Percentiles rank a stretch among this genome's conserved stretches.
These are phyloP conservation scores for Sugiyamaella marilandica DNA, from an alignment of 805 yeast species.

Conservation along the genomic window DNA sequence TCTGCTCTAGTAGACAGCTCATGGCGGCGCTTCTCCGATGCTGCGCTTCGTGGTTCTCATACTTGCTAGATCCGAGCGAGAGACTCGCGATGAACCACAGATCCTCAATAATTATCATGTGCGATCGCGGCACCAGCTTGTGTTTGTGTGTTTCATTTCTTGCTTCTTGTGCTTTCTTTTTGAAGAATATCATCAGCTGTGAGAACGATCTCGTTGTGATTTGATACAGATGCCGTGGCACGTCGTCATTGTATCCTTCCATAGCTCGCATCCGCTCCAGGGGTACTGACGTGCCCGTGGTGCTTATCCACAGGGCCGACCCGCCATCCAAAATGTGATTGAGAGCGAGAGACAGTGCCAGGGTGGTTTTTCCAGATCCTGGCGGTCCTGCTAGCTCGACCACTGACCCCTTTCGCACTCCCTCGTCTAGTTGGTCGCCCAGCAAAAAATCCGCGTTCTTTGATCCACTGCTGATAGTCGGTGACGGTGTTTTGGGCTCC, in stretches of 20 bases:
- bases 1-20: not conserved
- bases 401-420: conserved; percentile 12
- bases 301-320: conserved; percentile 23
- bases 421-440: conserved; percentile 2
- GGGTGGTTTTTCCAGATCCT: conserved; percentile 28
- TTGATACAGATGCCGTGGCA: conserved; percentile 6
- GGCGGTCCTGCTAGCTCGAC: conserved; percentile 30
- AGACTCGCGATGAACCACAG: not conserved
- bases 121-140: not conserved
- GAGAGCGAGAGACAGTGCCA: conserved; percentile 19
- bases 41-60: not conserved
- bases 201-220: conserved; percentile 10
- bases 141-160: not conserved
- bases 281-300: conserved; percentile 22
- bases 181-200: conserved; percentile 14
- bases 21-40: not conserved
- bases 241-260: conserved; percentile 11
- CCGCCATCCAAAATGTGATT: conserved; percentile 23
- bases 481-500: not conserved
- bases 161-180: not conserved
- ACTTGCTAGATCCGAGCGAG: not conserved
- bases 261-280: conserved; percentile 15
- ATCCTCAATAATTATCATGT: not conserved
- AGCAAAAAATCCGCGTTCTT: not conserved
- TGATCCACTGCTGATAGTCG: not conserved